A percentile compares a stretch with the other conserved stretches of the same genome.
These are phyloP conservation scores for Botryotinia narcissicola DNA, from an alignment of 2,329 filamentous ascomycete species.

Conservation along the genomic window DNA sequence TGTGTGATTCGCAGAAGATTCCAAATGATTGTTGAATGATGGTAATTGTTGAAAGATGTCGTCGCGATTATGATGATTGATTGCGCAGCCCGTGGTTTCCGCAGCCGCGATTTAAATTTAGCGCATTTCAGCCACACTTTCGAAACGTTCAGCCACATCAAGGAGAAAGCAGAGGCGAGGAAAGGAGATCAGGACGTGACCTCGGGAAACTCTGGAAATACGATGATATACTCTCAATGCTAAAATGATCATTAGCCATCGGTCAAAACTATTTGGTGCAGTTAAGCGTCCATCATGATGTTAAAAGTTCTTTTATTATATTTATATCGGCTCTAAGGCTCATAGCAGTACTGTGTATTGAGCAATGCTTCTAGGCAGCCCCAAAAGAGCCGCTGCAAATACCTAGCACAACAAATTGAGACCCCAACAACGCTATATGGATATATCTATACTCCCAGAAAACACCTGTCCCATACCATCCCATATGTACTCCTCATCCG, in stretches of 20 bases:
- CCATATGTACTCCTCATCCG: not conserved
- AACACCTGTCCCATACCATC: not conserved
- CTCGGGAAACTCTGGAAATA: not conserved
- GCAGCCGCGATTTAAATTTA: slow-evolving; percentile 14
- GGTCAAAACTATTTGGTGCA: not conserved
- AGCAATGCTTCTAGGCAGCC: not conserved
- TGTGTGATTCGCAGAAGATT: not conserved
- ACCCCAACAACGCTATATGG: not conserved
- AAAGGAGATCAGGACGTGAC: not conserved
- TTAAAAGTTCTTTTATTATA: not conserved
- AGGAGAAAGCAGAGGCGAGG: not conserved
- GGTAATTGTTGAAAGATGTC: slow-evolving; percentile 19
- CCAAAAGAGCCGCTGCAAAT: not conserved
- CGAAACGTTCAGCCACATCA: slow-evolving; percentile 24
- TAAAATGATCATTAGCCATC: not conserved
- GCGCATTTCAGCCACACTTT: slow-evolving; percentile 14
- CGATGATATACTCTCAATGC: not conserved
- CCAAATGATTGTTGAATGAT: not conserved
- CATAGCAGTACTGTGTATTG: not conserved
- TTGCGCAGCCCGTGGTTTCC: slow-evolving; percentile 12
- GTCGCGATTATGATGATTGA: slow-evolving; percentile 25
- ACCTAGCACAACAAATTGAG: not conserved
- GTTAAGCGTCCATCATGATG: not conserved
- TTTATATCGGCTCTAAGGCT: not conserved
- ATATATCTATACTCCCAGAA: slow-evolving; percentile 6